A percentile compares a stretch with the other conserved stretches of the same genome.
These are phyloP conservation scores for Tetrahymena elliotti DNA, from an alignment of 73 alveolate genomes.

Conservation along the genomic window DNA sequence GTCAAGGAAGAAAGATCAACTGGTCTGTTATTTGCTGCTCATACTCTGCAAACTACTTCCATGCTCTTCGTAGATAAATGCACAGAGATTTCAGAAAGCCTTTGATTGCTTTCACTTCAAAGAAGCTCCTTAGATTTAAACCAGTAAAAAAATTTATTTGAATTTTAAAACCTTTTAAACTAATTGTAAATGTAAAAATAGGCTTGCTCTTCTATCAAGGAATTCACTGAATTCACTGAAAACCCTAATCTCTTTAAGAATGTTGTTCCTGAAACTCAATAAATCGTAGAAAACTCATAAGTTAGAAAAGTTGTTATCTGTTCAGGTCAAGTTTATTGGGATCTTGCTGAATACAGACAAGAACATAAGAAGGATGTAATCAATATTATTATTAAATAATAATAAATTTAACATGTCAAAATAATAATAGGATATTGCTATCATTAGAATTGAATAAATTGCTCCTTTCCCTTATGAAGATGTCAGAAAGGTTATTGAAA, in stretches of 20 bases:
- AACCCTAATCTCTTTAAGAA: constrained; percentile 22
- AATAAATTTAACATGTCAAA: too few species aligned
- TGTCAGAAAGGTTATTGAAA: constrained; percentile 41
- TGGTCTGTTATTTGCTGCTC: constrained; percentile 64
- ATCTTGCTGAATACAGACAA: constrained; percentile 51
- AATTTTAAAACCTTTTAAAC: constrained; percentile 13
- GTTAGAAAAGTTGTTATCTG: constrained; percentile 68
- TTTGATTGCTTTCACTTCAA: constrained; percentile 72
- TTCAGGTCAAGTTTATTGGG: constrained; percentile 75
- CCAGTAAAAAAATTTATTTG: constrained; percentile 34
- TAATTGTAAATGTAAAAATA: not conserved
- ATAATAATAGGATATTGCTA: constrained; percentile 71
- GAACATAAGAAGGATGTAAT: constrained; percentile 8
- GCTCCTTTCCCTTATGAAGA: constrained; percentile 92
- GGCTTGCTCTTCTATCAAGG: constrained; percentile 40
- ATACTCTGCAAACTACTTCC: constrained; percentile 82
- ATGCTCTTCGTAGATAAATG: constrained; percentile 71
- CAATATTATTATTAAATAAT: not conserved
- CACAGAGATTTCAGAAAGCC: constrained; percentile 85
- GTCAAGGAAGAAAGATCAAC: constrained; percentile 26
- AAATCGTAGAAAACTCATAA: constrained; percentile 28
- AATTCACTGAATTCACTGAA: constrained; percentile 32
- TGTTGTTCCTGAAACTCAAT: constrained; percentile 28
- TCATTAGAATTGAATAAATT: constrained; percentile 79
- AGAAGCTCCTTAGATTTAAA: constrained; percentile 71